Conservation (phyloP, 495 filamentous ascomycete genomes). For the Tuber indicum region DNA sequence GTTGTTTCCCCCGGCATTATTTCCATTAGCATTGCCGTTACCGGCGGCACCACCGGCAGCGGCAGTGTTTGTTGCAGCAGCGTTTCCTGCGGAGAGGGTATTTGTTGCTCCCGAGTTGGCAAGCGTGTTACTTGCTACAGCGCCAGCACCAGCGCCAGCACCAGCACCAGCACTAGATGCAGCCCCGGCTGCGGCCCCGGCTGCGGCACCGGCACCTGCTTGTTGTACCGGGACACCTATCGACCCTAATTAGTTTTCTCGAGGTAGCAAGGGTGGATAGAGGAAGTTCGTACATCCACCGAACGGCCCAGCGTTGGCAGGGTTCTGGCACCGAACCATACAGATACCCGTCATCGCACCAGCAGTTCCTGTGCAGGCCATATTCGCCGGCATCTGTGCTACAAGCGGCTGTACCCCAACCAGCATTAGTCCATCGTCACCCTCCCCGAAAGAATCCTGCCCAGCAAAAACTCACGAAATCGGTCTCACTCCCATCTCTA, state of each 20-base stretch:
- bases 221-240: conserved; percentile 4
- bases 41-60: too few species aligned
- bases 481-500: not conserved
- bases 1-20: not conserved
- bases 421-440: not conserved
- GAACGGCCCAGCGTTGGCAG: conserved; percentile 55
- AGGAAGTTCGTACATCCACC: conserved; percentile 46
- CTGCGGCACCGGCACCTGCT: not conserved
- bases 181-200: not conserved
- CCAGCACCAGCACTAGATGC: too few species aligned
- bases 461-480: not conserved
- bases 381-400: conserved; percentile 52
- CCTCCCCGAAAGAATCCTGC: not conserved
- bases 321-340: conserved; percentile 54
- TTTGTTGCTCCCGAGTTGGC: not conserved
- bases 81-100: not conserved
- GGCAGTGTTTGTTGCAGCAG: not conserved
- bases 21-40: not conserved
- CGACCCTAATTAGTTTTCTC: not conserved
- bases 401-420: not conserved
- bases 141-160: not conserved
- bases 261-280: not conserved
- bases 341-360: conserved; percentile 53
- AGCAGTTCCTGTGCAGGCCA: conserved; percentile 54
- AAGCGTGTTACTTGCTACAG: not conserved